These are phyloP conservation scores for Besnoitia besnoiti DNA, from an alignment of 169 alveolate genomes.

Conservation along the genomic window DNA sequence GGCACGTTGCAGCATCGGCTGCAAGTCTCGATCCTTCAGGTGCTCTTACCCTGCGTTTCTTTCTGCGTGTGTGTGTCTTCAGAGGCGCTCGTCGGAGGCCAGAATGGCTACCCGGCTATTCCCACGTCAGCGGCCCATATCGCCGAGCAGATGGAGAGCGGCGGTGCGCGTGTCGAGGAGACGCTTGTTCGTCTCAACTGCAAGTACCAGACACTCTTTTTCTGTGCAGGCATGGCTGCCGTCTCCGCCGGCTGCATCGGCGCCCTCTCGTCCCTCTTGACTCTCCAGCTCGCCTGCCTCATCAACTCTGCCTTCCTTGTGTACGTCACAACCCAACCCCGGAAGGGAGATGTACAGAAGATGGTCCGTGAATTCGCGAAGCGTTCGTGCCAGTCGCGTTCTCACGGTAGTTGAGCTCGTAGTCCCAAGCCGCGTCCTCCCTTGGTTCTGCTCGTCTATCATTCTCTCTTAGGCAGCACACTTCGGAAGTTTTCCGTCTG, in stretches of 20 bases:
- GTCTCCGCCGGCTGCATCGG: slow-evolving; percentile 83
- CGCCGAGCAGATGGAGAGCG: slow-evolving; percentile 84
- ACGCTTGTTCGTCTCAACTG: slow-evolving; percentile 86
- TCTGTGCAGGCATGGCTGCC: slow-evolving; percentile 83
- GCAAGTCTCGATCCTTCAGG: too few species aligned
- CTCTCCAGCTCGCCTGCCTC: slow-evolving; percentile 78
- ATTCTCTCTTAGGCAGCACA: too few species aligned
- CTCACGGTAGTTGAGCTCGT: too few species aligned
- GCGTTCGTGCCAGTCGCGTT: too few species aligned
- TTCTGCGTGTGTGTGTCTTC: not conserved
- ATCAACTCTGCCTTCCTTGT: slow-evolving; percentile 78
- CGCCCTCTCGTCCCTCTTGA: slow-evolving; percentile 75
- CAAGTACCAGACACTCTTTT: slow-evolving; percentile 87
- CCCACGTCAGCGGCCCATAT: slow-evolving; percentile 70
- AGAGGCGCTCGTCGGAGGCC: slow-evolving; percentile 28
- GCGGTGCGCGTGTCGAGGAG: slow-evolving; percentile 90
- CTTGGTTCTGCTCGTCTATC: too few species aligned
- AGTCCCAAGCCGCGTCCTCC: too few species aligned
- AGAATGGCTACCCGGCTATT: slow-evolving; percentile 41
- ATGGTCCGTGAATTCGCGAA: not conserved
- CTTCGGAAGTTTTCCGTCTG: too few species aligned
- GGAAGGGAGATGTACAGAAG: not conserved
- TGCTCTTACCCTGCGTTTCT: too few species aligned
- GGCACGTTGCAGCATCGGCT: too few species aligned
- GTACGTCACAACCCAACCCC: slow-evolving; percentile 60